Evolutionary conservation across 1,284 basidiomycete genomes (phyloP).

Genomic region (Sanghuangporus baumii): DNA sequence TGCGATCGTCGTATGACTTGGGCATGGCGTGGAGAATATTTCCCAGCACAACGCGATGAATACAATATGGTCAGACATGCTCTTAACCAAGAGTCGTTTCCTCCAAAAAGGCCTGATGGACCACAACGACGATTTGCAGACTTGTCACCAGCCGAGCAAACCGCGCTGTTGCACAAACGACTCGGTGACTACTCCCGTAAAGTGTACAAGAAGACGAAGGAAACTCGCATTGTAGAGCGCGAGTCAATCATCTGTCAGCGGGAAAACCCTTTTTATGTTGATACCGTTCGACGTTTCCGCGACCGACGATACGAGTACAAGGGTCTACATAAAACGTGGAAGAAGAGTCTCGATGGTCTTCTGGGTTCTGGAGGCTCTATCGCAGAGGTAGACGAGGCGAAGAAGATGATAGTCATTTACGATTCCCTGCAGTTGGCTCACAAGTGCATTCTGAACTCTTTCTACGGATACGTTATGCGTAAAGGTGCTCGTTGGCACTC

Average conservation of each 20-base stretch:
- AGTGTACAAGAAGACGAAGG: slow-evolving; percentile 99
- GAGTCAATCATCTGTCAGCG: slow-evolving; percentile 97
- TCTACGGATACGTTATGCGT: slow-evolving; percentile 99
- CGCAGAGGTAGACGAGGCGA: slow-evolving; percentile 91
- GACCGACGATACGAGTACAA: slow-evolving; percentile 99
- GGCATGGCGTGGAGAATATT: slow-evolving; percentile 99
- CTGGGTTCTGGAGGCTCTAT: slow-evolving; percentile 64
- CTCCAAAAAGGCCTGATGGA: slow-evolving; percentile 69
- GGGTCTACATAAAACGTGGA: slow-evolving; percentile 98
- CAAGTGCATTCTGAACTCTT: slow-evolving; percentile 99
- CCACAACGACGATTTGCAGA: slow-evolving; percentile 83
- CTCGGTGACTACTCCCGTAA: slow-evolving; percentile 98
- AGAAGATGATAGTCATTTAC: slow-evolving; percentile 99
- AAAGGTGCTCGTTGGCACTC: slow-evolving; percentile 99
- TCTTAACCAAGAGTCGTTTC: slow-evolving; percentile 91
- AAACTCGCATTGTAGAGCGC: slow-evolving; percentile 92
- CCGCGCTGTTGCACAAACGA: slow-evolving; percentile 91
- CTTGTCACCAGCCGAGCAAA: slow-evolving; percentile 83
- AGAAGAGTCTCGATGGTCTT: slow-evolving; percentile 91
- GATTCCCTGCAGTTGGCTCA: slow-evolving; percentile 99
- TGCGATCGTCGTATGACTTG: slow-evolving; percentile 95
- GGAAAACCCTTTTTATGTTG: slow-evolving; percentile 99
- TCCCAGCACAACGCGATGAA: slow-evolving; percentile 96
- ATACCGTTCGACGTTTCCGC: slow-evolving; percentile 95
- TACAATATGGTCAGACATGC: slow-evolving; percentile 99